Evolutionary conservation across 345 rosid genomes (phyloP), one percentile per base, ranked within the genome.

Genomic region (Populus euphratica): DNA sequence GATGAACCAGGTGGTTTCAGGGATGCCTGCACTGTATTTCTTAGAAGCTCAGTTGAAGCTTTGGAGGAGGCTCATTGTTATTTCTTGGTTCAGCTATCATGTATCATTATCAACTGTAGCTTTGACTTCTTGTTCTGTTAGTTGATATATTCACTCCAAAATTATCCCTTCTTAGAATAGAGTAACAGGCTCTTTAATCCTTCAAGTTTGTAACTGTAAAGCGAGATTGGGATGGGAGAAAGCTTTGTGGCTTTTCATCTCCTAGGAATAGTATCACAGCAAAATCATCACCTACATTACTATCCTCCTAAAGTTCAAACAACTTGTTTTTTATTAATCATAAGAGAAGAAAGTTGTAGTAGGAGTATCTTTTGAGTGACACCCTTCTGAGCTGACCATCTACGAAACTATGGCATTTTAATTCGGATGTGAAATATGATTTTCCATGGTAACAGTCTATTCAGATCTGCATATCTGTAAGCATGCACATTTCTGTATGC

Each of bases 1-100:
- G 92, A 91, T 87, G 89, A 77, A 86, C 78, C 85, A 36, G 99
- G 96, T 73, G 98, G 99, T 79, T 89, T 89, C 80, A 86, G 79
- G 86, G 99, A 96, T 83, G 88, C 90, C 70, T 92, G 98, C 83
- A 89, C 91, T 71, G 81, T 86, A 77, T 84, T 78, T 35, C 90
- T 85, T 82, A 88, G 84, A 84, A 78, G 77, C 81, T 80, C 88
- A 70, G 83, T 93, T 74, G 94, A 92, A 82, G 90, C 78, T 82
- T 76, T 96, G 86, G 99, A 92, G 82, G 82, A 88, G 69, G 47
- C 17, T 23, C 5, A 4, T 23, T 76, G 21, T 50, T 41, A 25
- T 64, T 39, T 71, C 62, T 68, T 68, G 14, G 17, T 12, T 25
- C 47, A 23, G 44, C 8, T 39, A 17, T 65, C 43, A 33, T 43